phyloP scores from a whole-genome alignment of 1,139 yeast genomes.

The Debaryomyces subglobosus region DNA sequence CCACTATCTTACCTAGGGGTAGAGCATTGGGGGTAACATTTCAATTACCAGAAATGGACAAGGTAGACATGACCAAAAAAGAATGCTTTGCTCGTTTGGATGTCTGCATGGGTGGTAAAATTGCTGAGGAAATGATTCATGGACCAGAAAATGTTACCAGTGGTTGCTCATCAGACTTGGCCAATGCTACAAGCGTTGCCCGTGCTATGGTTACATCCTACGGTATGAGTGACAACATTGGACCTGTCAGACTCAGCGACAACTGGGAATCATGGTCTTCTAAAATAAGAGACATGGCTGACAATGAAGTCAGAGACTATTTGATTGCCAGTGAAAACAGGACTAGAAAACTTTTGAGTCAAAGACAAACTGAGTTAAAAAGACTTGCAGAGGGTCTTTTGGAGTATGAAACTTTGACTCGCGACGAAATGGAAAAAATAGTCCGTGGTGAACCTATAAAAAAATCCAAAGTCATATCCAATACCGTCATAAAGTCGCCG shows the following conservation, averaged over 20 bases:
- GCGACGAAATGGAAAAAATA: conserved; percentile 86
- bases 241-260: conserved; percentile 86
- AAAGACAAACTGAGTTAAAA: conserved; percentile 70
- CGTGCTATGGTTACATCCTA: conserved; percentile 96
- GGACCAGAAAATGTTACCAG: conserved; percentile 93
- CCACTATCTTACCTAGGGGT: conserved; percentile 96
- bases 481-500: conserved; percentile 68
- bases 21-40: conserved; percentile 95
- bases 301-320: conserved; percentile 81
- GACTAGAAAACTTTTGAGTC: conserved; percentile 68
- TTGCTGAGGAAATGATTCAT: conserved; percentile 91
- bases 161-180: conserved; percentile 91
- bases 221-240: conserved; percentile 94
- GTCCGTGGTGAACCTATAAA: conserved; percentile 75
- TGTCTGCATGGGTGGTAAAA: conserved; percentile 98
- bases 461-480: conserved; percentile 69
- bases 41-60: conserved; percentile 98
- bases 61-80: conserved; percentile 85
- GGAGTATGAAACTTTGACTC: conserved; percentile 92
- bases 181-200: conserved; percentile 89
- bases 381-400: conserved; percentile 90
- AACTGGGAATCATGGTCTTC: conserved; percentile 97
- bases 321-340: conserved; percentile 78
- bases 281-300: conserved; percentile 84
- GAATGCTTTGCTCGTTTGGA: conserved; percentile 92